Evolutionary conservation across 345 rosid genomes (phyloP).

Genomic region (Lepidium africanum): DNA sequence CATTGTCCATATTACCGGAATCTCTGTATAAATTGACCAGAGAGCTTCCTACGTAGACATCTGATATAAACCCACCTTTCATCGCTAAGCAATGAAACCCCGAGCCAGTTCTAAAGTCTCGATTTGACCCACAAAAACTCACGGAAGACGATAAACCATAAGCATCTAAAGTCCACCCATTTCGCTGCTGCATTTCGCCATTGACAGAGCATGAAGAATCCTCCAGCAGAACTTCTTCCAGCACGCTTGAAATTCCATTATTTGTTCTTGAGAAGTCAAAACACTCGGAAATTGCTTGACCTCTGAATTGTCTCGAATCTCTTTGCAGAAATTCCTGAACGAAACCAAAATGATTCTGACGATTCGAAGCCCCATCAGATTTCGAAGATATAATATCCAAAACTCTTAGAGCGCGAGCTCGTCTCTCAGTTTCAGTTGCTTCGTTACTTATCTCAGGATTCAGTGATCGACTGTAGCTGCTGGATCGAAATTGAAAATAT

Average conservation of each 20-base stretch:
- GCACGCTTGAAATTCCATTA: constrained; percentile 15
- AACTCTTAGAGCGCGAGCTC: constrained; percentile 43
- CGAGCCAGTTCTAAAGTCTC: constrained; percentile 43
- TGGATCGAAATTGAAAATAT: constrained; percentile 9
- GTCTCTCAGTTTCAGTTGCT: constrained; percentile 19
- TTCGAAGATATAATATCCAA: constrained; percentile 40
- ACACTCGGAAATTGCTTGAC: background rate
- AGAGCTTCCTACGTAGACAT: constrained; percentile 68
- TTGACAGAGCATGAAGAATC: constrained; percentile 1
- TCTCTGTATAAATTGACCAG: constrained; percentile 47
- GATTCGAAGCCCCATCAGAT: background rate
- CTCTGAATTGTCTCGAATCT: constrained; percentile 24
- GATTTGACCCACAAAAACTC: constrained; percentile 46
- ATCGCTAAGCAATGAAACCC: constrained; percentile 58
- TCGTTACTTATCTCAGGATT: constrained; percentile 22
- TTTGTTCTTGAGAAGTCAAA: constrained; percentile 7
- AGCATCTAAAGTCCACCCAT: constrained; percentile 28
- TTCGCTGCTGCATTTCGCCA: background rate
- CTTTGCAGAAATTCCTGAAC: constrained; percentile 42
- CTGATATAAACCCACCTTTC: constrained; percentile 43
- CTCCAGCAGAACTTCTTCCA: constrained; percentile 32
- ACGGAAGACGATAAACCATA: constrained; percentile 47
- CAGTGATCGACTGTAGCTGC: constrained; percentile 20
- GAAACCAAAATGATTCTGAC: constrained; percentile 45
- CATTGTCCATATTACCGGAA: constrained; percentile 35